Evolutionary conservation across 768 basidiomycete genomes (phyloP), one percentile per base, ranked within the genome.

Genomic region (Infundibulicybe gibba): DNA sequence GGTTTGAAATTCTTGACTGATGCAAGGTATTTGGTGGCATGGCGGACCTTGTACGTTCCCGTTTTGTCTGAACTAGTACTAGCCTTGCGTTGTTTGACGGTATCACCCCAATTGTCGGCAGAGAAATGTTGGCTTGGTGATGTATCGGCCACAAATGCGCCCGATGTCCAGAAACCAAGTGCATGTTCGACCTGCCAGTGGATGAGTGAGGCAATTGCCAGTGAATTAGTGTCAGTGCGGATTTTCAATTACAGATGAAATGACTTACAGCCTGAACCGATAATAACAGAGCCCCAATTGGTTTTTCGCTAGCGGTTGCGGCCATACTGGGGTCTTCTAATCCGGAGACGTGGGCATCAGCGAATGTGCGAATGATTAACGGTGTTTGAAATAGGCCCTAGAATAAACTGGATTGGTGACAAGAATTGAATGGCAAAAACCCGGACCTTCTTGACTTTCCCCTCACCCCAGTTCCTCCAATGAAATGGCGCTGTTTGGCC

Each of bases 351-450:
- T 59, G 58, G 3, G 51, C 55, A 1, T 45, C 43, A 5, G 47
- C 51, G 12, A 59, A 47, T 2, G 54, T 51, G 21, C 53, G 45
- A 6, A 56, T 43, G 19, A 56, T 49, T 12, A 54, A 42, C 11
- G 41, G 12, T 33, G 51, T 47, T 41, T 59, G 52, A 37, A 51
- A 53, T 31, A 41, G 45, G 2, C 57, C 55, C 52, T 58, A 32
- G 25, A n/a, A 6, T 25, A 38, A 9, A 14, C 31, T 13, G 42
- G 17, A 16, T n/a, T n/a, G n/a, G n/a, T n/a, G n/a, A n/a, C n/a
- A n/a, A n/a, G n/a, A n/a, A n/a, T n/a, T n/a, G n/a, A n/a, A n/a
- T n/a, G n/a, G n/a, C n/a, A n/a, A n/a, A n/a, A n/a, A n/a, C n/a
- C n/a, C 11, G 15, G 30, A 44, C 17, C n/a, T 19, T 35, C 32